Evolutionary conservation across 2,329 filamentous ascomycete genomes (phyloP), one percentile per base, ranked within the genome.

Genomic region (Chlorencoelia australis): DNA sequence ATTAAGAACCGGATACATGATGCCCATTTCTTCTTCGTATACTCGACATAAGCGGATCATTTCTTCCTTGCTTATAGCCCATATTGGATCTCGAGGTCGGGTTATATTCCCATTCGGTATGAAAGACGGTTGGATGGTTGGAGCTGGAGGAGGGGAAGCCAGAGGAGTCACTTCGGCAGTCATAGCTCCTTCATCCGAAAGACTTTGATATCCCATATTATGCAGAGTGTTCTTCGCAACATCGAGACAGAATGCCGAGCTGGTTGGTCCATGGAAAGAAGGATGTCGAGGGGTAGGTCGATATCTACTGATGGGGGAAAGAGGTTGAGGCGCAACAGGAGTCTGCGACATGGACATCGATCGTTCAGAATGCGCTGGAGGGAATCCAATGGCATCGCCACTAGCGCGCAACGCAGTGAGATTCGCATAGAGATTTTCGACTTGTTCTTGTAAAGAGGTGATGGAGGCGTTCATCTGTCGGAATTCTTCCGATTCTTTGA

Each of bases 401-500:
- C 31, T 40, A 8, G 31, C 34, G 21, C 48, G 42, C 29, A 54
- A 30, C 30, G 72, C 66, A 52, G 70, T 82, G 53, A 95, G 66
- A 49, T 72, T 82, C 41, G 74, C 73, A 53, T 80, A 84, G 20
- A 96, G 71, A 45, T 71, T 71, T 41, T 84, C 79, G 52, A 95
- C 82, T 61, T 94, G 86, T 37, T 89, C 79, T 58, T 95, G 87
- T 16, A 95, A 69, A 7, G 72, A 70, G 8, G 66, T 64, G 41
- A 95, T 75, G 47, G 91, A 82, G 21, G 71, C 67, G 37, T 76
- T 74, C 77, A 95, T 86, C 24, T 78, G 72, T 53, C 78, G 83
- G 66, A 87, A 95, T 57, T 95, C 88, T 7, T 93, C 84, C 30
- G 86, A 87, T 52, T 95, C 88, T 59, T 89, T 91, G 69, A 94